phyloP scores from a whole-genome alignment of 306 rosid species.

The Prinsepia uniflora region DNA sequence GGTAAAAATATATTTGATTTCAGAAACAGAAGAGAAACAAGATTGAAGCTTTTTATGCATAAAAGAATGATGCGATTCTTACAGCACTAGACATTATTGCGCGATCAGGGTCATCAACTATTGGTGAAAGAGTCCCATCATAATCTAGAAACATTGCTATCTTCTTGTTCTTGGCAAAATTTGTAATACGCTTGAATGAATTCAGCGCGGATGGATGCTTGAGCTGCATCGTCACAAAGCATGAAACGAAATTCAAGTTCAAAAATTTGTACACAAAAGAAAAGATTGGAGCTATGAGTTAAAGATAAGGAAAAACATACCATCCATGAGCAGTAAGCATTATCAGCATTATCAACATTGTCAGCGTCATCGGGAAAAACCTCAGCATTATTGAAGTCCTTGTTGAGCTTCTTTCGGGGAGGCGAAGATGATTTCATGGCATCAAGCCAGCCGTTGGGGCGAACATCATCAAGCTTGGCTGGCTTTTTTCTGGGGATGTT shows the following conservation, averaged over 20 bases:
- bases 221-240: constrained; percentile 37
- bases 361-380: constrained; percentile 56
- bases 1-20: constrained; percentile 15
- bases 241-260: not conserved
- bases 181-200: constrained; percentile 49
- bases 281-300: not conserved
- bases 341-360: constrained; percentile 32
- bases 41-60: not conserved
- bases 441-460: constrained; percentile 88
- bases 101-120: constrained; percentile 83
- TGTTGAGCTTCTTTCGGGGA: constrained; percentile 62
- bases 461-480: constrained; percentile 66
- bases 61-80: constrained; percentile 20
- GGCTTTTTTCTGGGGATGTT: constrained; percentile 57
- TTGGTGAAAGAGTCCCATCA: constrained; percentile 95
- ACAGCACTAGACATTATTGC: constrained; percentile 75
- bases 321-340: constrained; percentile 60
- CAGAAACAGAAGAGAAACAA: not conserved
- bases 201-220: constrained; percentile 80
- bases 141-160: constrained; percentile 83
- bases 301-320: constrained; percentile 32
- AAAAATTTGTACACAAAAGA: not conserved
- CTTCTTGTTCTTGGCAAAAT: constrained; percentile 55
- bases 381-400: constrained; percentile 43
- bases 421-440: constrained; percentile 97